A percentile compares a stretch with the other conserved stretches of the same genome.
These are phyloP conservation scores for Coemansia sp. DNA, from an alignment of 192 early-diverging fungal genomes.

Conservation along the genomic window DNA sequence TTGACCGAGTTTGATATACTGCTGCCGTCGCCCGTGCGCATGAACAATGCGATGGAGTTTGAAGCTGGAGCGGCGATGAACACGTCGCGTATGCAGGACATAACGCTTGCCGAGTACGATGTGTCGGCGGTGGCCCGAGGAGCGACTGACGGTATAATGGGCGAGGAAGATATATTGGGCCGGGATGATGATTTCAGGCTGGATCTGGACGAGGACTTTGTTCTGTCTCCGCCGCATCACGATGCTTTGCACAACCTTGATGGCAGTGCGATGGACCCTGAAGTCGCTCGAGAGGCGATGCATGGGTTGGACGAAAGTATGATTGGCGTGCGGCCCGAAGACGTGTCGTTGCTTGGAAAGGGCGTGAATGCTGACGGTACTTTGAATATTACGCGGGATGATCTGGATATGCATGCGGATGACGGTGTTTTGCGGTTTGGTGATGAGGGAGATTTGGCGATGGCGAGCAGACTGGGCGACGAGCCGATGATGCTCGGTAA, in stretches of 20 bases:
- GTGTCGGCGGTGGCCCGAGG: conserved; percentile 54
- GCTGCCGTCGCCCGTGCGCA: conserved; percentile 67
- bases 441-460: conserved; percentile 24
- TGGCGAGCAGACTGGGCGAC: conserved; percentile 19
- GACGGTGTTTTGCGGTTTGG: conserved; percentile 32
- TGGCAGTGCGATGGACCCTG: conserved; percentile 55
- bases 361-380: conserved; percentile 12
- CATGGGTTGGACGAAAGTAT: conserved; percentile 46
- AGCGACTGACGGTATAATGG: conserved; percentile 26
- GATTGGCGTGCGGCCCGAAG: conserved; percentile 29
- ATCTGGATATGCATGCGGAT: conserved; percentile 16
- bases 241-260: conserved; percentile 21
- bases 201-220: conserved; percentile 53
- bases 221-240: conserved; percentile 39
- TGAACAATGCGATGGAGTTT: conserved; percentile 14
- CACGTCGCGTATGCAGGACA: conserved; percentile 68
- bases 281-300: conserved; percentile 61
- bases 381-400: conserved; percentile 39
- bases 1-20: conserved; percentile 92
- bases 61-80: conserved; percentile 42
- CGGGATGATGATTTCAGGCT: conserved; percentile 59
- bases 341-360: conserved; percentile 41
- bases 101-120: conserved; percentile 63
- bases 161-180: conserved; percentile 55
- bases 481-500: conserved; percentile 22